These are phyloP conservation scores for Metschnikowia baotianmanensis DNA, from an alignment of 805 yeast species.

Conservation along the genomic window DNA sequence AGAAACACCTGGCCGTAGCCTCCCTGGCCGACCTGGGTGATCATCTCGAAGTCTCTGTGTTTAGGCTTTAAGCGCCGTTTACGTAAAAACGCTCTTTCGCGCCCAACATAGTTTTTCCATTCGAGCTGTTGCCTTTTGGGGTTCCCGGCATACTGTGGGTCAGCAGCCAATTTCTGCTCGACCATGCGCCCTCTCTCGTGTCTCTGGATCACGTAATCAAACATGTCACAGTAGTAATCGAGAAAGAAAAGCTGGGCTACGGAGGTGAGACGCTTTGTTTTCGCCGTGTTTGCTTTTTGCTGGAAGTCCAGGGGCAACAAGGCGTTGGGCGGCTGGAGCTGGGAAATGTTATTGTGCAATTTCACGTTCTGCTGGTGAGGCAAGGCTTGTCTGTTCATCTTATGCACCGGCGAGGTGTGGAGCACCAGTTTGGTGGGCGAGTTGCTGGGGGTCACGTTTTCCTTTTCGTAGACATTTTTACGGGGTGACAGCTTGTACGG, in stretches of 20 bases:
- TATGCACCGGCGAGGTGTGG: constrained; percentile 24
- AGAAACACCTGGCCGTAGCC: constrained; percentile 99
- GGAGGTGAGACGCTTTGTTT: constrained; percentile 80
- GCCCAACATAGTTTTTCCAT: constrained; percentile 77
- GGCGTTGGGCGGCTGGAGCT: constrained; percentile 31
- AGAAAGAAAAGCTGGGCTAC: constrained; percentile 92
- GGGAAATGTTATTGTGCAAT: constrained; percentile 30
- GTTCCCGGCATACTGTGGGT: constrained; percentile 40
- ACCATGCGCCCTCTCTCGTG: constrained; percentile 78
- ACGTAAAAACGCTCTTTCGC: constrained; percentile 81
- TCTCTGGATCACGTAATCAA: constrained; percentile 86
- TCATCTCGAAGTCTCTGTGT: constrained; percentile 92
- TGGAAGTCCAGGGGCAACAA: constrained; percentile 47
- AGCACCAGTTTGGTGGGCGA: constrained; percentile 27
- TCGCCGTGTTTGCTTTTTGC: constrained; percentile 61
- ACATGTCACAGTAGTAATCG: constrained; percentile 94
- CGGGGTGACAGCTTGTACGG: constrained; percentile 32
- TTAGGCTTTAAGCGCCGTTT: constrained; percentile 89
- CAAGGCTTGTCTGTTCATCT: constrained; percentile 7
- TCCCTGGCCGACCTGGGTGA: constrained; percentile 99
- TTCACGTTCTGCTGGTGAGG: constrained; percentile 20
- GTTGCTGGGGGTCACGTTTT: constrained; percentile 32
- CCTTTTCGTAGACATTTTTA: constrained; percentile 14
- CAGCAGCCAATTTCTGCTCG: constrained; percentile 51
- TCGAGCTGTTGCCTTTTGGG: constrained; percentile 39